phyloP scores from a whole-genome alignment of 2,329 filamentous ascomycete species.

The Tothia fuscella region DNA sequence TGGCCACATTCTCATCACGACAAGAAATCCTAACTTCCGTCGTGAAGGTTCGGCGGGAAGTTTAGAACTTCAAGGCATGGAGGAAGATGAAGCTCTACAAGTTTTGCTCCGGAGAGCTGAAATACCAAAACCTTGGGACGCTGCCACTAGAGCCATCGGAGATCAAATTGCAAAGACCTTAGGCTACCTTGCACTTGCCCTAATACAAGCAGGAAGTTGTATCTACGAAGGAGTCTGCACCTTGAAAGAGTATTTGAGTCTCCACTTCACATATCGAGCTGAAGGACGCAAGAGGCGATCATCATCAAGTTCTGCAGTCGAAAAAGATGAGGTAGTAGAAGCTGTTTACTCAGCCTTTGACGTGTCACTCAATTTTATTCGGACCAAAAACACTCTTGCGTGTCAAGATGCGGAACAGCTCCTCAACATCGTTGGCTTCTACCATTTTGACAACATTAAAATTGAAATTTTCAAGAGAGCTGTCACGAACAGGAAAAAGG shows the following conservation, averaged over 20 bases:
- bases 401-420: conserved; percentile 21
- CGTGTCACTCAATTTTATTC: conserved; percentile 20
- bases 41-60: conserved; percentile 16
- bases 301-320: conserved; percentile 8
- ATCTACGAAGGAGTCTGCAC: conserved; percentile 16
- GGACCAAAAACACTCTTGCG: conserved; percentile 14
- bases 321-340: conserved; percentile 14
- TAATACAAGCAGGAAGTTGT: conserved; percentile 17
- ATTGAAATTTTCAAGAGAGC: conserved; percentile 16
- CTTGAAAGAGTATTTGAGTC: conserved; percentile 15
- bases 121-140: conserved; percentile 14
- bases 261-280: conserved; percentile 14
- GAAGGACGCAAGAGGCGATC: conserved; percentile 11
- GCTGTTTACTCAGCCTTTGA: conserved; percentile 22
- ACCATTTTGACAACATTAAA: conserved; percentile 20
- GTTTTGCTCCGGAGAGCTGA: conserved; percentile 18
- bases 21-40: conserved; percentile 17
- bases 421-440: conserved; percentile 23
- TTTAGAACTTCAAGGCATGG: conserved; percentile 16
- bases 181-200: conserved; percentile 19
- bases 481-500: conserved; percentile 13
- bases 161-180: conserved; percentile 15
- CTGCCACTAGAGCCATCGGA: conserved; percentile 11
- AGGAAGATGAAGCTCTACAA: conserved; percentile 14
- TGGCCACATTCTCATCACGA: conserved; percentile 20